These are phyloP conservation scores for Thalia dealbata DNA, from an alignment of 176 grass and related monocot species.

Conservation along the genomic window DNA sequence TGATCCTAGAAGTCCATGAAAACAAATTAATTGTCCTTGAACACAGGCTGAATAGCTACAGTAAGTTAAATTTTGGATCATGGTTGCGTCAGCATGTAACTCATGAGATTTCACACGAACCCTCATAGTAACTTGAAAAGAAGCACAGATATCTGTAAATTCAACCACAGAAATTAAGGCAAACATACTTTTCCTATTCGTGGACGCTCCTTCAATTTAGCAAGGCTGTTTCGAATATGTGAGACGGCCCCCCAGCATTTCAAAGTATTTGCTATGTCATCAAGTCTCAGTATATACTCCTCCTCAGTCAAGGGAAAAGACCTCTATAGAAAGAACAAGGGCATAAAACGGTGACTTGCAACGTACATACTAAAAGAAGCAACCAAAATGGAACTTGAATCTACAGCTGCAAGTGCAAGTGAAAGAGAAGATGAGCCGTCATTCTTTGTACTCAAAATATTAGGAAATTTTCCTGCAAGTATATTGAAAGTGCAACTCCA, in stretches of 20 bases:
- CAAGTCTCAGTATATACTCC: conserved; percentile 88
- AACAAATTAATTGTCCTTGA: too few relatives aligned
- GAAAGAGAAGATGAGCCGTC: too few relatives aligned
- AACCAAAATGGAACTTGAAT: conserved; percentile 1
- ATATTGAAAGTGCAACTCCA: too few relatives aligned
- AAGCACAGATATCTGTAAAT: not conserved
- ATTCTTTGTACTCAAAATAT: too few relatives aligned
- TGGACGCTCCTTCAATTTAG: conserved; percentile 74
- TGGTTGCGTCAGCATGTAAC: not conserved
- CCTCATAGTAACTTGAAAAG: not conserved
- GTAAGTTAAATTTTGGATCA: too few relatives aligned
- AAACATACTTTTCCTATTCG: conserved; percentile 78
- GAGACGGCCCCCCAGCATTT: conserved; percentile 95
- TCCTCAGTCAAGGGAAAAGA: conserved; percentile 96
- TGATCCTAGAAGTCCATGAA: too few relatives aligned
- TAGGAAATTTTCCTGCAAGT: too few relatives aligned
- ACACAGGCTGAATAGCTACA: too few relatives aligned
- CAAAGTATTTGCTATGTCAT: conserved; percentile 70
- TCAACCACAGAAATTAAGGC: conserved; percentile 4
- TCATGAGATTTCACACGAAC: not conserved
- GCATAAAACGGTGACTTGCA: not conserved
- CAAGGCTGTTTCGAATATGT: conserved; percentile 63
- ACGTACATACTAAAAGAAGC: not conserved
- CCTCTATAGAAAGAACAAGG: conserved; percentile 23
- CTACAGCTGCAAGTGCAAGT: not conserved